Evolutionary conservation across 1,284 basidiomycete genomes (phyloP).

Genomic region (Naganishia sp.): DNA sequence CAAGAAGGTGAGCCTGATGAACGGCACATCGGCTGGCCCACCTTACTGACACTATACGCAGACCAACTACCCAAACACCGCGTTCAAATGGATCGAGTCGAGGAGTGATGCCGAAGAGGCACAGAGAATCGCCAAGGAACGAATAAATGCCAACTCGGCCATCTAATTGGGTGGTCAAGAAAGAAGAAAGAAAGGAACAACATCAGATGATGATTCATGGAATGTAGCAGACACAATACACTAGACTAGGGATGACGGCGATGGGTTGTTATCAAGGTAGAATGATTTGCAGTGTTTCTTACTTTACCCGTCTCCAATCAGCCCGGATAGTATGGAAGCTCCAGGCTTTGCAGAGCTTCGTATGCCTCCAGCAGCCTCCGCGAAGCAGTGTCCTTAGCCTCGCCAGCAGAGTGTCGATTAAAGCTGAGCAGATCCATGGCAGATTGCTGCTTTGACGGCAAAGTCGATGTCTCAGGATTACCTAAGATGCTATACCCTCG

Average conservation of each 20-base stretch:
- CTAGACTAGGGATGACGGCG: not conserved
- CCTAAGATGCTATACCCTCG: not conserved
- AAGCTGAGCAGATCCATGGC: no score
- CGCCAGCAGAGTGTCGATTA: no score
- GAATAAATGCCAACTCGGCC: conserved; percentile 28
- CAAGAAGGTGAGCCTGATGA: conserved; percentile 36
- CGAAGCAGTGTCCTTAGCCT: no score
- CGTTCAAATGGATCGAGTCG: conserved; percentile 54
- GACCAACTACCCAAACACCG: conserved; percentile 43
- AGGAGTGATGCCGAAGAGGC: conserved; percentile 53
- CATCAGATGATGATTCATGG: no score
- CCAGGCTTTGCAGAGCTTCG: no score
- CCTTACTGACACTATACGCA: not conserved
- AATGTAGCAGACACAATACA: not conserved
- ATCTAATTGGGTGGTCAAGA: conserved; percentile 15
- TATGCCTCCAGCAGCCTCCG: no score
- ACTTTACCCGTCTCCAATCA: not conserved
- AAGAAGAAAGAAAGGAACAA: not conserved
- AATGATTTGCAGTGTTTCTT: conserved; percentile 3
- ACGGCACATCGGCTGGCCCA: not conserved
- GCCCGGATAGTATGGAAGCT: no score
- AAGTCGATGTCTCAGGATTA: no score
- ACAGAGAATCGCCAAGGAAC: conserved; percentile 29
- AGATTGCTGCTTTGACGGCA: no score
- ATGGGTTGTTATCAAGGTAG: not conserved